Base-by-base conservation (phyloP, 352 stramenopile genomes). In the Pythium myriotylum region DNA sequence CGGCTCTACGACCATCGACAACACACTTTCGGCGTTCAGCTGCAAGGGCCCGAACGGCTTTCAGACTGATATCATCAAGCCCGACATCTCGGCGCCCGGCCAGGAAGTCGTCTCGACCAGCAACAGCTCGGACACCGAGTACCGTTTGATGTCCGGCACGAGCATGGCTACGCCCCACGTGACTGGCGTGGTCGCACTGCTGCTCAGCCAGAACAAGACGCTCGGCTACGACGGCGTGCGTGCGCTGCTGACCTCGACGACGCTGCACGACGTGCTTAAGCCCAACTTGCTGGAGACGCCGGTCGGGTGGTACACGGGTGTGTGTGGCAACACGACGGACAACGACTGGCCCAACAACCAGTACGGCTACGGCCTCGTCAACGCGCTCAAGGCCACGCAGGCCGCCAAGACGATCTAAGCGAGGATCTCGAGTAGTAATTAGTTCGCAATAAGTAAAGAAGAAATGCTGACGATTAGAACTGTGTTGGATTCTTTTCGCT, bases 151-250 rank as follows among this genome's bases (percentile, higher is more conserved):
- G 45, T 69, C 68, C 12, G 68, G 68, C 14, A 76, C 68, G 42
- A 68, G 54, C 42, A 76, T 76, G 68, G 64, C 68, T 29, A 67
- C 59, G 9, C 68, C 64, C 0, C 61, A 73, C 33, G 63, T 75
- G 19, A 63, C 54, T 19, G 68, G 68, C 17, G 68, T 72, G 24
- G 61, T 61, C 1, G 71, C 71, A n/a, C 48, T 79, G 40, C 51
- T 49, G 19, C 42, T 72, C 22, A 59, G 49, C 22, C 49, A 48
- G 22, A 29, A 65, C 20, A 49, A 49, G 35, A 43, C 50, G 50
- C 41, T 59, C 40, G 52, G 47, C 29, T 66, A 59, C 59, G 59
- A 66, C 14, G 8, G 20, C 14, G 49, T 66, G 19, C 59, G 59
- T 10, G 39, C 19, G 16, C 16, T 49, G 29, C 41, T 66, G 13